Percentiles rank a stretch among this genome's conserved stretches.
phyloP scores from a whole-genome alignment of 2,329 filamentous ascomycete species.

The Aspergillus jensenii region DNA sequence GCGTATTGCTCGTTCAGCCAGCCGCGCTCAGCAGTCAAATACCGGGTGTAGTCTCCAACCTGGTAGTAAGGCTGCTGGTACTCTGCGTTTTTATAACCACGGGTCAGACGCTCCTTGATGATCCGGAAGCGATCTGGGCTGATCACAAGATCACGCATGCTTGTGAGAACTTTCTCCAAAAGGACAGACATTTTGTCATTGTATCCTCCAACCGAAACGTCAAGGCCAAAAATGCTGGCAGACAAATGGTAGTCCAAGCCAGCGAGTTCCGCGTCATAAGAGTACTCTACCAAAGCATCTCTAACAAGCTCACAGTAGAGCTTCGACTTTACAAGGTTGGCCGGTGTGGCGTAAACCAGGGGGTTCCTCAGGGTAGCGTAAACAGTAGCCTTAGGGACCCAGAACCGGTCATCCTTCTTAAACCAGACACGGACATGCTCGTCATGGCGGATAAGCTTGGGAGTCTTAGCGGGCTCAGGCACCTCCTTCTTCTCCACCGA shows the following conservation, averaged over 20 bases:
- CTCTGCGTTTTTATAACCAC: slow-evolving; percentile 81
- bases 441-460: slow-evolving; percentile 83
- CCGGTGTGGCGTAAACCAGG: slow-evolving; percentile 74
- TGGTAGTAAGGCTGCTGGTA: slow-evolving; percentile 88
- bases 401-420: slow-evolving; percentile 98
- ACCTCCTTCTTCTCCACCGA: slow-evolving; percentile 94
- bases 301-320: slow-evolving; percentile 83
- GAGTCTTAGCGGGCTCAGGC: slow-evolving; percentile 69
- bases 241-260: slow-evolving; percentile 81
- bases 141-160: slow-evolving; percentile 80
- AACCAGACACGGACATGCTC: slow-evolving; percentile 81
- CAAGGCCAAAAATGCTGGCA: slow-evolving; percentile 70
- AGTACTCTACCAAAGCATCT: slow-evolving; percentile 87
- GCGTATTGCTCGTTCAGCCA: slow-evolving; percentile 79
- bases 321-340: slow-evolving; percentile 73
- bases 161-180: slow-evolving; percentile 81
- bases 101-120: slow-evolving; percentile 77
- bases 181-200: slow-evolving; percentile 94
- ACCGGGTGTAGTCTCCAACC: slow-evolving; percentile 77
- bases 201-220: slow-evolving; percentile 81
- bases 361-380: slow-evolving; percentile 78
- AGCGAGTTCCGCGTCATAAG: slow-evolving; percentile 92
- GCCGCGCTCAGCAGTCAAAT: slow-evolving; percentile 73
- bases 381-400: slow-evolving; percentile 92
- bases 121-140: slow-evolving; percentile 87